These are phyloP conservation scores for Solanum paucissectum DNA, from an alignment of 257 asterid species.

Conservation along the genomic window DNA sequence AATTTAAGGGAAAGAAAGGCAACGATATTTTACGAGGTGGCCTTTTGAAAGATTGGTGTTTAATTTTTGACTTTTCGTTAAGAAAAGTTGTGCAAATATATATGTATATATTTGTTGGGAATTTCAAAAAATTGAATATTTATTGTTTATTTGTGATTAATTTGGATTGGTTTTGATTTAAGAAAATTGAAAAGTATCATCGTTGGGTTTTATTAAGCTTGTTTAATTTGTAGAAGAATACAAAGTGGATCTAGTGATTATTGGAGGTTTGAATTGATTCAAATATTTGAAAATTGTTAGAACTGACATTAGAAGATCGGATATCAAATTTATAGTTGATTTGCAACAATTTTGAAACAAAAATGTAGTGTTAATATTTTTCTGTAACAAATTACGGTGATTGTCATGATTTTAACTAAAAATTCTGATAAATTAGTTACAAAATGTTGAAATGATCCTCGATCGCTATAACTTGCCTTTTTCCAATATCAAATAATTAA, in stretches of 20 bases:
- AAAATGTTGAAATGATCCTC: neutral
- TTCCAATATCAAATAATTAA: neutral
- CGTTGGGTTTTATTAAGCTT: neutral
- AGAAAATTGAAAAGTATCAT: neutral
- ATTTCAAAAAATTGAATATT: neutral
- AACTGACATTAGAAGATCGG: neutral
- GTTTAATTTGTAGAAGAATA: neutral
- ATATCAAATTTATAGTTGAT: neutral
- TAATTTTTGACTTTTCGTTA: neutral
- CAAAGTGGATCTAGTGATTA: neutral
- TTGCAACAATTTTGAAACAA: neutral
- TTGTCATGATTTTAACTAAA: neutral
- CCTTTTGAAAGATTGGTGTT: neutral
- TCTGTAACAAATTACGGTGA: neutral
- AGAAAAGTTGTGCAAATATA: neutral
- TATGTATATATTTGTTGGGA: neutral
- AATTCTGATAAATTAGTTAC: neutral
- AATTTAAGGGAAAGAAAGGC: neutral
- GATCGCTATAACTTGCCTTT: neutral
- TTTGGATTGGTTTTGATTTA: neutral
- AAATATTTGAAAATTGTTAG: neutral
- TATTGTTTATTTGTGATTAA: neutral
- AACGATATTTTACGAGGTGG: no score
- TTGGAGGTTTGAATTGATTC: neutral
- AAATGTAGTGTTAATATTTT: neutral